Evolutionary conservation across 1,284 basidiomycete species (phyloP).

Genomic region (Puccinia coronata): DNA sequence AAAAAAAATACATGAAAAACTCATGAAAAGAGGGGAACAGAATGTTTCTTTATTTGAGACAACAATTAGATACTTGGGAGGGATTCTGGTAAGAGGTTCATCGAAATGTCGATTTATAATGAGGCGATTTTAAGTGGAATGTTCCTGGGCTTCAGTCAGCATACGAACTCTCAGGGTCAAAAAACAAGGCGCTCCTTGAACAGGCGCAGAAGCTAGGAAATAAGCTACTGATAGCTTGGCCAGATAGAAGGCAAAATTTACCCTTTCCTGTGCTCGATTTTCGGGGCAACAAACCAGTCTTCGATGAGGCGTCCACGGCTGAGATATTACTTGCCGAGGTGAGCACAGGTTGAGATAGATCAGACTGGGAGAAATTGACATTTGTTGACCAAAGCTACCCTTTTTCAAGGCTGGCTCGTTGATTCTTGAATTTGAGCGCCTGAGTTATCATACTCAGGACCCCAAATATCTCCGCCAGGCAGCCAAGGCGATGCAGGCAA

Average conservation of each 20-base stretch:
- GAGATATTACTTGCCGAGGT: conserved; percentile 3
- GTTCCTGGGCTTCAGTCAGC: conserved; percentile 23
- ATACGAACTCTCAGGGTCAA: conserved; percentile 46
- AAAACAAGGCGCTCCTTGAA: conserved; percentile 27
- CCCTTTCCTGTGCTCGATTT: conserved; percentile 34
- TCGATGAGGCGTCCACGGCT: neutral
- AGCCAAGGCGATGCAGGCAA: conserved; percentile 30
- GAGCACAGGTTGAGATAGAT: neutral
- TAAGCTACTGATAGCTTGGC: conserved; percentile 35
- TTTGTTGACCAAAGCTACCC: neutral
- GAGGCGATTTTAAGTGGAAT: neutral
- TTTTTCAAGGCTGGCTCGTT: conserved; percentile 39
- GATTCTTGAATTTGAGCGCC: conserved; percentile 46
- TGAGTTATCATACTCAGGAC: conserved; percentile 42
- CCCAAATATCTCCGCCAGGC: conserved; percentile 40
- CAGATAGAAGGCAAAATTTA: conserved; percentile 32
- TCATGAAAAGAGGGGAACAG: neutral
- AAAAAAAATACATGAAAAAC: neutral
- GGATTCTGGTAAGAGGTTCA: conserved; percentile 35
- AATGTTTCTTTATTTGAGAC: conserved; percentile 42
- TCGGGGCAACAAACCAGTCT: neutral
- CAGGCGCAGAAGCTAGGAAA: conserved; percentile 40
- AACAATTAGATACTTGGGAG: conserved; percentile 45
- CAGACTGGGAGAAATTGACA: neutral
- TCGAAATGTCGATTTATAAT: neutral